Conservation (phyloP, 2,329 filamentous ascomycete genomes). For the Calonectria henricotiae region DNA sequence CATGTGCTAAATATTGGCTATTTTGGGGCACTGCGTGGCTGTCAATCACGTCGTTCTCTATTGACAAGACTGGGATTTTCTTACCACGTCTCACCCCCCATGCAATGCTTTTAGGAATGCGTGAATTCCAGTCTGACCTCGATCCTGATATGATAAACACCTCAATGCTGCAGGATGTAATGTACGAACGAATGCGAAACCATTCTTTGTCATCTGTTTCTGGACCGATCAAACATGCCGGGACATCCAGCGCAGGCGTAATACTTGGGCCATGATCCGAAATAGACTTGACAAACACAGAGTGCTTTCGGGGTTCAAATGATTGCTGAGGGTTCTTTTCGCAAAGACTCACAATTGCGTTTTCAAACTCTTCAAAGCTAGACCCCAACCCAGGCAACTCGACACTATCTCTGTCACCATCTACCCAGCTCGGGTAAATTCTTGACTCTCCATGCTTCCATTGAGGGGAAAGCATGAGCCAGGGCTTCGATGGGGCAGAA, state of each 20-base stretch:
- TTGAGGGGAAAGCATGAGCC: not conserved
- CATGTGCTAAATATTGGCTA: too few relatives aligned
- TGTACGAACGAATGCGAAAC: conserved; percentile 46
- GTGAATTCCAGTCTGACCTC: conserved; percentile 42
- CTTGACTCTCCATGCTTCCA: not conserved
- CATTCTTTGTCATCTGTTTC: conserved; percentile 46
- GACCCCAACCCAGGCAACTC: conserved; percentile 1
- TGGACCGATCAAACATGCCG: conserved; percentile 42
- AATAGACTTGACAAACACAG: conserved; percentile 43
- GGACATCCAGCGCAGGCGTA: conserved; percentile 25
- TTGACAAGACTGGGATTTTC: not conserved
- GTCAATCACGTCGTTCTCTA: not conserved
- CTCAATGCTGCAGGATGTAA: conserved; percentile 37
- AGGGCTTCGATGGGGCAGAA: not conserved
- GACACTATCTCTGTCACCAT: not conserved
- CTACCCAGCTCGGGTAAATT: conserved; percentile 4
- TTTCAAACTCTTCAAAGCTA: not conserved
- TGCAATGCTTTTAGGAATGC: conserved; percentile 40
- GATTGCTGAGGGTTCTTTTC: not conserved
- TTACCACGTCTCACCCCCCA: conserved; percentile 44
- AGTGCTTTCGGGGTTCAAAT: not conserved
- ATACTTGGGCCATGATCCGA: not conserved
- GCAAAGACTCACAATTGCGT: not conserved
- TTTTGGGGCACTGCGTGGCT: too few relatives aligned
- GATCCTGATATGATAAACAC: conserved; percentile 33